Base-by-base conservation (phyloP, 2,329 filamentous ascomycete species). In the Cytospora chrysosperma region DNA sequence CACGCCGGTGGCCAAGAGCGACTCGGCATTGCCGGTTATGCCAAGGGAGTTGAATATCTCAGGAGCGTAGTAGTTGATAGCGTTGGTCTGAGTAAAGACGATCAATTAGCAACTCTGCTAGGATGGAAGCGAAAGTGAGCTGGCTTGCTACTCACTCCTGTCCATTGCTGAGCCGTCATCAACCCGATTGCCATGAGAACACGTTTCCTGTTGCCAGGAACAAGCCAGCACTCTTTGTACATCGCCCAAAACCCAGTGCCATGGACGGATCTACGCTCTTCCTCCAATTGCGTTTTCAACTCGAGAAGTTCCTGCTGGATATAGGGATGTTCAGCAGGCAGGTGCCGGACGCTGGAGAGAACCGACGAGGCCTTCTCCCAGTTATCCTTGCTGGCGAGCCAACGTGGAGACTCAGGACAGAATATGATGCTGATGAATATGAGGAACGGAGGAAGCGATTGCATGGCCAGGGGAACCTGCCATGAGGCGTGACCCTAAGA, bases 101-200 rank as follows among this genome's bases (percentile, higher is more conserved):
- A 12, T 24, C 1, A 2, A n/a, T 47, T 19, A 47, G 5, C 13
- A 13, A 7, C 13, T 9, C 24, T 4, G 10, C 1, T 24, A 19
- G n/a, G n/a, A 1, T 4, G 8, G 12, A 21, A 47, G 3, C 40
- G 7, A 24, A 47, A 13, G 43, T 7, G 4, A 4, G 4, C 2
- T 24, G 9, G 43, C 3, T 8, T 77, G 15, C 73, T 75, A 72
- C 61, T 59, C 17, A 63, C 61, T 21, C 87, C 88, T 0, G 88
- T 91, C 84, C 91, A 88, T 72, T 91, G 88, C 73, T 92, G 88
- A 72, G 86, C 90, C 47, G 90, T 77, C 88, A 88, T 79, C 58
- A 85, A 74, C 2, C 76, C 47, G 55, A 91, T 83, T 32, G 85
- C 58, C 63, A 72, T 71, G 26, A 72, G 63, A 2, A 65, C 69